A percentile compares a stretch with the other conserved stretches of the same genome.
Evolutionary conservation across 2,329 filamentous ascomycete species (phyloP).

Genomic region (Aspergillus pseudoviridinutans): DNA sequence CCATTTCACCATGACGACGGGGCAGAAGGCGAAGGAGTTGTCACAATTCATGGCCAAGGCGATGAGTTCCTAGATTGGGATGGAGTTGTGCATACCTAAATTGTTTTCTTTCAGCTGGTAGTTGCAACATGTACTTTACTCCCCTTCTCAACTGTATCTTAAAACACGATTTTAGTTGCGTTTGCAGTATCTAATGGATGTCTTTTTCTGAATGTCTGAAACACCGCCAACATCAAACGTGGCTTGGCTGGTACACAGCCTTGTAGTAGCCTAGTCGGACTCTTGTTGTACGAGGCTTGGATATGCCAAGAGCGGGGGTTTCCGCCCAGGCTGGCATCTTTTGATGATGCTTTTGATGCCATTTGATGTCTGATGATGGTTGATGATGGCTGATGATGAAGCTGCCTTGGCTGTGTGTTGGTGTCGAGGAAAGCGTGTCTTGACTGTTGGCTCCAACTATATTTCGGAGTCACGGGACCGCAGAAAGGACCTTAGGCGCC

Average conservation of each 20-base stretch:
- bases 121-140: background rate
- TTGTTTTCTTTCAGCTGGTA: background rate
- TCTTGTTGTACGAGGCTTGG: too few species aligned
- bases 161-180: background rate
- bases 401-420: background rate
- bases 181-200: background rate
- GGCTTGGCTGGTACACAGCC: background rate
- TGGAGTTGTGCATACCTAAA: background rate
- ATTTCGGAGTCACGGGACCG: background rate
- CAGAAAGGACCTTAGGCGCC: background rate
- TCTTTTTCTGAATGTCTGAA: background rate
- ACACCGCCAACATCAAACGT: too few species aligned
- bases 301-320: background rate
- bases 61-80: background rate
- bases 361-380: too few species aligned
- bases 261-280: too few species aligned
- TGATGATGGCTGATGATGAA: too few species aligned
- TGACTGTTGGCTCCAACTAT: too few species aligned
- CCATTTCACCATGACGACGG: slow-evolving; percentile 27
- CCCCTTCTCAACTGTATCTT: background rate
- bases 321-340: background rate
- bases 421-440: background rate
- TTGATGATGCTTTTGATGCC: too few species aligned
- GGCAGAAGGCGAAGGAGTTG: background rate
- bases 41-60: background rate